These are phyloP conservation scores for Wallemia mellicola DNA, from an alignment of 1,284 basidiomycete species.

Conservation along the genomic window DNA sequence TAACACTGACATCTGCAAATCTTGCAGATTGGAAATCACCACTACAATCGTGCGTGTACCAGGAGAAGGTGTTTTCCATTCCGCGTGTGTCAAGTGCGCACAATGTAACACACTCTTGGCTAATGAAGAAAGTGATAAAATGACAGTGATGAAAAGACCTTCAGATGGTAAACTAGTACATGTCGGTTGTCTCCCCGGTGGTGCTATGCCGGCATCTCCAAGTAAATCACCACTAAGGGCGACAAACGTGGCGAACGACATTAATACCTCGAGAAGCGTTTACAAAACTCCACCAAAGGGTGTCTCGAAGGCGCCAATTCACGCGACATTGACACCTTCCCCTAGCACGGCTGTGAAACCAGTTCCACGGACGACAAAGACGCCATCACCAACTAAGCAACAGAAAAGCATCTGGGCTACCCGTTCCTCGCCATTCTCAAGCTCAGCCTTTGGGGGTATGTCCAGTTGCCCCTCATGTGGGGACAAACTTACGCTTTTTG, in stretches of 20 bases:
- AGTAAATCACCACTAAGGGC: too few species aligned
- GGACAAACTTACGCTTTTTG: not conserved
- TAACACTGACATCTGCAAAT: too few species aligned
- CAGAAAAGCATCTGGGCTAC: not conserved
- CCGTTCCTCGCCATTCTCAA: not conserved
- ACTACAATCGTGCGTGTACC: conserved; percentile 15
- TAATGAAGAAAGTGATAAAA: conserved; percentile 22
- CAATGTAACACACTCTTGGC: conserved; percentile 31
- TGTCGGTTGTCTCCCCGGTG: too few species aligned
- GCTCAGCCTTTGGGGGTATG: not conserved
- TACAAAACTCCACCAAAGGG: not conserved
- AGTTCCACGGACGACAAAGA: too few species aligned
- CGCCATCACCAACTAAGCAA: not conserved
- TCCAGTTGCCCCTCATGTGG: not conserved
- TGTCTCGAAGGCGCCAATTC: too few species aligned
- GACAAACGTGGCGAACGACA: too few species aligned
- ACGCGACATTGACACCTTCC: not conserved
- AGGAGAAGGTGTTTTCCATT: conserved; percentile 28
- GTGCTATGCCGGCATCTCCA: too few species aligned
- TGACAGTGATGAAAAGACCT: conserved; percentile 27
- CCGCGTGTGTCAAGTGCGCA: conserved; percentile 36
- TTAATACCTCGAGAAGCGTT: too few species aligned
- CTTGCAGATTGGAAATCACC: too few species aligned
- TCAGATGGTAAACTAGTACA: conserved; percentile 15
- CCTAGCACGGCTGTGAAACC: too few species aligned